Evolutionary conservation across 257 asterid species (phyloP), one percentile per base, ranked within the genome.

Genomic region (Dorcoceras hygrometricum): DNA sequence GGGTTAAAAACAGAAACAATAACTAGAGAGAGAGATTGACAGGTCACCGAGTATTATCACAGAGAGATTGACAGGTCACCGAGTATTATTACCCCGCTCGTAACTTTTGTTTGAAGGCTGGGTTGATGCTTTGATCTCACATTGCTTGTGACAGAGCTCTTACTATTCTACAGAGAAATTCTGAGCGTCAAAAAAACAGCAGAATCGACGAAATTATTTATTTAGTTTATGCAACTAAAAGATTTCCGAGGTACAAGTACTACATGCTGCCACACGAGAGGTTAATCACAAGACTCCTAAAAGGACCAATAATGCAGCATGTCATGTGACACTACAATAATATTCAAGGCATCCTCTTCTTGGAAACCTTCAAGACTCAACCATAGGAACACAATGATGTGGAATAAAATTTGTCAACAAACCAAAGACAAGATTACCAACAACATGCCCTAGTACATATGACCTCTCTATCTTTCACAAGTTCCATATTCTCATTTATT

Each of bases 11-110:
- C 63, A 60, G 57, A 36, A 12, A 28, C 0, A 63, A 28, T 2
- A 48, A 36, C 10, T 19, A 29, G 62, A 23, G 22, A 51, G n/a
- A n/a, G n/a, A 23, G 23, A 19, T 51, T 28, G 51, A 70, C 0
- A 60, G 57, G 46, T 60, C 14, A 22, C 26, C 10, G 7, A 39
- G n/a, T 20, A 31, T 22, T 23, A 24, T 65, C 84, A 89, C 98
- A n/a, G n/a, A n/a, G n/a, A 23, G 23, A 19, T 51, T 28, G 51
- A 70, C 0, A 60, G 57, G 46, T 60, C 14, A 22, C 26, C 10
- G 7, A 39, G n/a, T 20, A 31, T 22, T 23, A 24, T 65, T 86
- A 89, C 98, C 95, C 80, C 86, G 74, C 75, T 87, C 14, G 80
- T 60, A 69, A 73, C 83, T 70, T 71, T 84, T 25, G 87, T 81